Base-by-base conservation (phyloP, 257 asterid species). In the Henckelia pumila region DNA sequence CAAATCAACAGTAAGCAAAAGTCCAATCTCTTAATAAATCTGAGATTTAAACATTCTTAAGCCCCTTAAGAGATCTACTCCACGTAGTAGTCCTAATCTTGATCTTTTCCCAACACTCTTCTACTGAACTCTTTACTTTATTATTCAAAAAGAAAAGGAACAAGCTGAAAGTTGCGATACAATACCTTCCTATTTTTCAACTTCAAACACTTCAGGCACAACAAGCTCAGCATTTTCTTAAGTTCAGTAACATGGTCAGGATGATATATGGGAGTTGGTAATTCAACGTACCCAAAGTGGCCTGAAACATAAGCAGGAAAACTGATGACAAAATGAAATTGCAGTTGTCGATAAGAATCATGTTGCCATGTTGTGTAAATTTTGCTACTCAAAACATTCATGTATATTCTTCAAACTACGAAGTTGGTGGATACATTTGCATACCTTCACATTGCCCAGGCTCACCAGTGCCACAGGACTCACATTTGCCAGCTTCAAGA, bases 371-470 rank as follows among this genome's bases (percentile, higher is more conserved):
- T 11, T 13, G 50, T 11, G 50, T 40, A 40, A 40, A 40, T 13
- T 40, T 40, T 40, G n/a, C n/a, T 40, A 40, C 50, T 40, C n/a
- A 13, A 40, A 40, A 35, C 3, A 40, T 11, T 11, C 17, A 13
- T 40, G 14, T 71, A 50, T 23, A 21, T 63, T 56, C 44, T 14
- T 26, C 63, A 49, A 47, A 56, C 20, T 70, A 61, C 63, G 62
- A 72, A 17, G 13, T 13, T 66, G 56, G 69, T 20, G 11, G 73
- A 55, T 52, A 57, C 22, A 77, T 50, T 33, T 23, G 35, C 67
- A 62, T 82, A 90, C 99, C 99, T 91, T 94, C 97, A 70, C 99
- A 94, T 72, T 88, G 95, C 61, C 99, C 97, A 32, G 96, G 86
- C 79, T 94, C 99, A 56, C 88, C 92, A 55, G 95, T 81, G 49